Conservation (phyloP, 768 basidiomycete species). For the Lentinula aciculospora region DNA sequence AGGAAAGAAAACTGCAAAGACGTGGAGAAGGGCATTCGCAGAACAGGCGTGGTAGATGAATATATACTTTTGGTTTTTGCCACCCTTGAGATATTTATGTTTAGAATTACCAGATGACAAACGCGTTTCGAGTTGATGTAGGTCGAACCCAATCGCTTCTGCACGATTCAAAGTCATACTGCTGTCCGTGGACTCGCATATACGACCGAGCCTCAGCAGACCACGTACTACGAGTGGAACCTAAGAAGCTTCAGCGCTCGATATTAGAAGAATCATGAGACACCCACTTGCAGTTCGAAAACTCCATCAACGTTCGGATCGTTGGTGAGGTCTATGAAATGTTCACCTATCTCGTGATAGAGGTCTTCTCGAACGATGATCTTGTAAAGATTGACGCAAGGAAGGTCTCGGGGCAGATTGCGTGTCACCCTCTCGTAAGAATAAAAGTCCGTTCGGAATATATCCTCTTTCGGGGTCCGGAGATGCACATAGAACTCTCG, state of each 20-base stretch:
- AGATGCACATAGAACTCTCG: conserved; percentile 93
- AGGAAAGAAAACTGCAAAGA: conserved; percentile 85
- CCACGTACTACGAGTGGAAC: conserved; percentile 81
- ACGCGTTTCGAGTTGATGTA: conserved; percentile 71
- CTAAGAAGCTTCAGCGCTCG: conserved; percentile 28
- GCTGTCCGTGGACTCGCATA: conserved; percentile 62
- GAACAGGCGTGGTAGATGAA: conserved; percentile 87
- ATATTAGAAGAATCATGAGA: background rate
- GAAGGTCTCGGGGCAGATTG: conserved; percentile 73
- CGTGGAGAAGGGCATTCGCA: conserved; percentile 67
- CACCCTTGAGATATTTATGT: conserved; percentile 70
- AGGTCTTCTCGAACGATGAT: conserved; percentile 78
- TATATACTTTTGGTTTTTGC: conserved; percentile 66
- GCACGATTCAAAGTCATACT: conserved; percentile 78
- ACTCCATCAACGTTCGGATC: conserved; percentile 94
- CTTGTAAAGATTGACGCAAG: conserved; percentile 77
- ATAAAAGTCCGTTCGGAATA: conserved; percentile 70
- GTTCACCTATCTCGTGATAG: conserved; percentile 80
- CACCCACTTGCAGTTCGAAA: conserved; percentile 80
- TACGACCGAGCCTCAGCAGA: conserved; percentile 77
- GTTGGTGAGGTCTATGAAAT: conserved; percentile 89
- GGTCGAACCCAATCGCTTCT: conserved; percentile 75
- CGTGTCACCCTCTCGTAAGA: conserved; percentile 66
- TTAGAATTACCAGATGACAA: conserved; percentile 45
- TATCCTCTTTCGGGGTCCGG: conserved; percentile 56